Evolutionary conservation across 768 basidiomycete species (phyloP).

Genomic region (Polyporus arcularius): DNA sequence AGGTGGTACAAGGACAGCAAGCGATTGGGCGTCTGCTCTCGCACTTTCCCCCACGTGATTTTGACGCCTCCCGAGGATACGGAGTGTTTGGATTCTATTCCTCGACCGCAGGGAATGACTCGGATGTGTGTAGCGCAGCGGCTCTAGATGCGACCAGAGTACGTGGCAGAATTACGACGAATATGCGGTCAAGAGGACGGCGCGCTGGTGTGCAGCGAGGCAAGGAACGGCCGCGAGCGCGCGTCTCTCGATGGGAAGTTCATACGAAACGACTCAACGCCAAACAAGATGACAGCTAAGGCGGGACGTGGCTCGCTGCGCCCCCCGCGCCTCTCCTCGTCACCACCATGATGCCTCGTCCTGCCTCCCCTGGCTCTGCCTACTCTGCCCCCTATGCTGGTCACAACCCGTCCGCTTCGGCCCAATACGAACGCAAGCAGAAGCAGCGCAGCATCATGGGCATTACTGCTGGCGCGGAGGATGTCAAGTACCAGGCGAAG

Average conservation of each 20-base stretch:
- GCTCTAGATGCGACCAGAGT: background rate
- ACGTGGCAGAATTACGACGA: background rate
- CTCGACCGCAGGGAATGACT: background rate
- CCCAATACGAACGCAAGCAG: conserved; percentile 14
- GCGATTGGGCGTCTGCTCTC: conserved; percentile 7
- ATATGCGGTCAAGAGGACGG: background rate
- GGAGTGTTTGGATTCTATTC: background rate
- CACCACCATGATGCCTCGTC: conserved; percentile 64
- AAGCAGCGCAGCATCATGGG: conserved; percentile 37
- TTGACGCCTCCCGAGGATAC: background rate
- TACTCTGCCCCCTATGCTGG: conserved; percentile 16
- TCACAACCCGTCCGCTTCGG: conserved; percentile 5
- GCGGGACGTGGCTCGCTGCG: conserved; percentile 23
- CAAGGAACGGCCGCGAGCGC: conserved; percentile 36
- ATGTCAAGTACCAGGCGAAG: conserved; percentile 84
- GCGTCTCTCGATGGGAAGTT: conserved; percentile 40
- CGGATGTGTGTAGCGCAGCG: background rate
- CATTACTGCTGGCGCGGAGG: conserved; percentile 79
- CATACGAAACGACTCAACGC: conserved; percentile 37
- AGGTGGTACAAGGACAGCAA: conserved; percentile 15
- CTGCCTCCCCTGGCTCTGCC: conserved; percentile 40
- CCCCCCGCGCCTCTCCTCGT: conserved; percentile 37
- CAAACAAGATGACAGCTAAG: conserved; percentile 30
- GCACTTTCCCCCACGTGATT: conserved; percentile 21
- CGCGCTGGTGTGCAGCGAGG: background rate